Evolutionary conservation across 768 basidiomycete genomes (phyloP), one percentile per base, ranked within the genome.

Genomic region (Hortiboletus campestris): DNA sequence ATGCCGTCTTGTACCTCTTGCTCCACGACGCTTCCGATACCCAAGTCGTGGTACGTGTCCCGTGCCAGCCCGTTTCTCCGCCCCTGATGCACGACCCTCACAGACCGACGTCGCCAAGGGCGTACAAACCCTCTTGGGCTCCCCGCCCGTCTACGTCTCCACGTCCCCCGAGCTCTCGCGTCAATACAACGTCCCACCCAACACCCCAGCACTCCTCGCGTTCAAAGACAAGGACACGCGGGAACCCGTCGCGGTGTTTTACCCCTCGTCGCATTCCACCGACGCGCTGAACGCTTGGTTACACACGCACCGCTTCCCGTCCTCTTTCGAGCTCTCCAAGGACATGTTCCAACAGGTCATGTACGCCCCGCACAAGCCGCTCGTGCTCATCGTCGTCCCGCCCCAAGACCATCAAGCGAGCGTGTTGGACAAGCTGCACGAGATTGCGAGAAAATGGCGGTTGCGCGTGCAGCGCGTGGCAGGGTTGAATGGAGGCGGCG

Each of bases 311-410:
- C 84, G 87, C 31, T 81, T 93, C 22, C 91, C 93, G 0, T 83
- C 84, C 1, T 74, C 84, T 12, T 65, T 85, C 19, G 89, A 96
- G 70, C 82, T 98, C 43, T 84, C 82, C 19, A 81, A 85, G 40
- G 85, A 86, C 48, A 85, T 87, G 4, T 97, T 94, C 78, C 85
- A 90, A 60, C 80, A 78, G 12, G 83, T 97, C 41, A 95, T 98
- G 92, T 87, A 89, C 47, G 85, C 88, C 12, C 83, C 84, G 0
- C 80, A 87, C 25, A 69, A 76, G 6, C 89, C 92, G 1, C 78
- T 93, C 13, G 91, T 98, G 2, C 86, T 94, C 7, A 80, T 98
- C 47, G 86, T 80, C 14, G 82, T 83, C 3, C 77, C 78, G 7
- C 75, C 76, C 0, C 55, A 67, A 0, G 64, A 63, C 0, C 68